Evolutionary conservation across 2,329 filamentous ascomycete species (phyloP).

Genomic region (Scorias spongiosa): DNA sequence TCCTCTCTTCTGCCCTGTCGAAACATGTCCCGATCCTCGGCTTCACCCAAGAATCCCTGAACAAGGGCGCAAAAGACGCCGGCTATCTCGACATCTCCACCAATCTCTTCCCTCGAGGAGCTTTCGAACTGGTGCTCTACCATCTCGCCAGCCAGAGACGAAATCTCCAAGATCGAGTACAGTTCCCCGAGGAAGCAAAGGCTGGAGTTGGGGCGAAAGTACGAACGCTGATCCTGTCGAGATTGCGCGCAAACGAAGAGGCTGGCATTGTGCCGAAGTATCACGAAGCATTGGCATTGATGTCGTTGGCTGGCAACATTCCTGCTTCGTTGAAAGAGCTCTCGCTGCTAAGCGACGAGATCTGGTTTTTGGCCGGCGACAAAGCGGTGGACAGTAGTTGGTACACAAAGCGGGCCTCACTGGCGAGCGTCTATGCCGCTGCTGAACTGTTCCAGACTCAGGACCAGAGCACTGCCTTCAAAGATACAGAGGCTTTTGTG

Average conservation of each 20-base stretch:
- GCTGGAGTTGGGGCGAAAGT: conserved; percentile 48
- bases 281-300: conserved; percentile 84
- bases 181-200: conserved; percentile 22
- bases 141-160: conserved; percentile 55
- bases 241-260: conserved; percentile 57
- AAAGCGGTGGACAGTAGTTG: conserved; percentile 67
- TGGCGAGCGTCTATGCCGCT: conserved; percentile 52
- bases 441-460: conserved; percentile 89
- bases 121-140: conserved; percentile 68
- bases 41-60: conserved; percentile 61
- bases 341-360: conserved; percentile 73
- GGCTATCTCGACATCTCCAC: conserved; percentile 78
- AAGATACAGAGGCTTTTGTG: conserved; percentile 67
- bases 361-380: conserved; percentile 77
- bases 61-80: conserved; percentile 64
- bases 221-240: conserved; percentile 56
- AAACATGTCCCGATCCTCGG: conserved; percentile 63
- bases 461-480: conserved; percentile 58
- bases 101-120: conserved; percentile 63
- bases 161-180: conserved; percentile 36
- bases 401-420: conserved; percentile 59
- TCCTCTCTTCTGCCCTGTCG: conserved; percentile 64
- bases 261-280: conserved; percentile 51
- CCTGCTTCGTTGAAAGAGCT: conserved; percentile 65
- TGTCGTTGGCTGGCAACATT: conserved; percentile 71